Percentiles rank a stretch among this genome's conserved stretches.
phyloP scores from a whole-genome alignment of 768 basidiomycete genomes.

The Russula olivacea region DNA sequence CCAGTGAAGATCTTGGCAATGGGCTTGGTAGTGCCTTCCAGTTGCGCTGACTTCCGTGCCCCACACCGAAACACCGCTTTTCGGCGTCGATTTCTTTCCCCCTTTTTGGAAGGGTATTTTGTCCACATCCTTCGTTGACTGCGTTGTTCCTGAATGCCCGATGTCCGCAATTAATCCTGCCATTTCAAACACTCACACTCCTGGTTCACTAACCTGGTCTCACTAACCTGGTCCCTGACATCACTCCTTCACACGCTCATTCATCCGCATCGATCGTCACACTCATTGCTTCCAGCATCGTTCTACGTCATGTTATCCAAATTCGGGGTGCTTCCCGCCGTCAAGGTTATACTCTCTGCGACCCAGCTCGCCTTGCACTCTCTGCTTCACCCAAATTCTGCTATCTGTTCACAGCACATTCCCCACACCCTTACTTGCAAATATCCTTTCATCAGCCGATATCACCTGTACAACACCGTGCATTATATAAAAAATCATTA shows the following conservation, averaged over 20 bases:
- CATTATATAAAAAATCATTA: slow-evolving; percentile 13
- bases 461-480: slow-evolving; percentile 24
- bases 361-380: not conserved
- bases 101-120: slow-evolving; percentile 1
- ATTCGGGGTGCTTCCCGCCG: not conserved
- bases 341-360: not conserved
- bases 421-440: slow-evolving; percentile 11
- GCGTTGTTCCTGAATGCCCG: not conserved
- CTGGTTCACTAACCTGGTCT: slow-evolving; percentile 8
- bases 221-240: slow-evolving; percentile 5
- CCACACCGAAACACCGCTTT: not conserved
- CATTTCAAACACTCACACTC: slow-evolving; percentile 4
- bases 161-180: not conserved
- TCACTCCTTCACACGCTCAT: slow-evolving; percentile 21
- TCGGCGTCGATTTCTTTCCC: not conserved
- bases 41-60: slow-evolving; percentile 37
- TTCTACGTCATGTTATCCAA: slow-evolving; percentile 11
- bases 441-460: slow-evolving; percentile 14
- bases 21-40: slow-evolving; percentile 71
- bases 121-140: not conserved
- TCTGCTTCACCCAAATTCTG: slow-evolving; percentile 2
- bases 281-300: slow-evolving; percentile 16
- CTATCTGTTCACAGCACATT: slow-evolving; percentile 14
- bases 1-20: slow-evolving; percentile 32
- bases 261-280: slow-evolving; percentile 14